A percentile compares a stretch with the other conserved stretches of the same genome.
Conservation (phyloP, 805 yeast species). For the Pichia cephalocereana region DNA sequence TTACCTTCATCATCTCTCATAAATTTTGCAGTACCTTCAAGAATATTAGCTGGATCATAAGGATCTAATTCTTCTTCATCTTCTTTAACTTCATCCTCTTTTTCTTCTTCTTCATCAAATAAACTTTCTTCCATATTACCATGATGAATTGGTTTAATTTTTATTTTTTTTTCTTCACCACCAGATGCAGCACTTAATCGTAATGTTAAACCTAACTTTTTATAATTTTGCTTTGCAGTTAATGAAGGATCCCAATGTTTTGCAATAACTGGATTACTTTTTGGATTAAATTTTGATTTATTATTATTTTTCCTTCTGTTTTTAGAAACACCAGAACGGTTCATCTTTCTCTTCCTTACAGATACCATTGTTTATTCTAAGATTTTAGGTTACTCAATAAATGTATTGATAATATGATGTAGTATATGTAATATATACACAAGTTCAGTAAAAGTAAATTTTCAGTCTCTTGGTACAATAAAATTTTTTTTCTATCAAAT, state of each 20-base stretch:
- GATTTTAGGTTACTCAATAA: too few species aligned
- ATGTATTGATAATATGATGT: too few species aligned
- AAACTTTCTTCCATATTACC: slow-evolving; percentile 11
- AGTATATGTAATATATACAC: too few species aligned
- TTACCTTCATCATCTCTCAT: slow-evolving; percentile 62
- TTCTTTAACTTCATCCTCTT: slow-evolving; percentile 23
- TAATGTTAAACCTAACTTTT: slow-evolving; percentile 64
- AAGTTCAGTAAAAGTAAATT: too few species aligned
- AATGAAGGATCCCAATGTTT: slow-evolving; percentile 81
- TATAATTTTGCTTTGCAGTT: slow-evolving; percentile 82
- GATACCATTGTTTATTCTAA: slow-evolving; percentile 22
- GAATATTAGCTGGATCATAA: slow-evolving; percentile 52
- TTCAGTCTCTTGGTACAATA: too few species aligned
- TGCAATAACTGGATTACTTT: slow-evolving; percentile 73
- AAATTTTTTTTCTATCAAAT: too few species aligned
- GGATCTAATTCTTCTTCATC: slow-evolving; percentile 28
- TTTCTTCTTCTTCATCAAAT: slow-evolving; percentile 23
- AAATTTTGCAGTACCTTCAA: slow-evolving; percentile 72
- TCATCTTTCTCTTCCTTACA: slow-evolving; percentile 82
- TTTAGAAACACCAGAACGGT: slow-evolving; percentile 60
- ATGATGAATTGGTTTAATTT: slow-evolving; percentile 23
- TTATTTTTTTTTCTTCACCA: slow-evolving; percentile 60
- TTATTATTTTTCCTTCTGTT: slow-evolving; percentile 66
- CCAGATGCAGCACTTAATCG: slow-evolving; percentile 66
- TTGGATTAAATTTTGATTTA: slow-evolving; percentile 55